Conservation (phyloP, 257 asterid genomes). For the Fraxinus anomala region DNA sequence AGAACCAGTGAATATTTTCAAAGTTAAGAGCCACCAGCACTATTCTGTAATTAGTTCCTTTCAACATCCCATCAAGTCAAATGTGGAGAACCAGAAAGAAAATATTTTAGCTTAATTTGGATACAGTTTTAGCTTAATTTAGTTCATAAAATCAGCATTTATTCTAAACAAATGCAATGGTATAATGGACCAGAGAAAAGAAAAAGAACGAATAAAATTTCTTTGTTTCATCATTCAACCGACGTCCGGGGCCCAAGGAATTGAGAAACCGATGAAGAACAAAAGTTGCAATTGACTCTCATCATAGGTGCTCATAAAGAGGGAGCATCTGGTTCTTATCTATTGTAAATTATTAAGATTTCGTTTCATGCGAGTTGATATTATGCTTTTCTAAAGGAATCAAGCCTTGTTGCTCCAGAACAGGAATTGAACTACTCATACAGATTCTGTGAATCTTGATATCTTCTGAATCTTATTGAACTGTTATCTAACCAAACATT, state of each 20-base stretch:
- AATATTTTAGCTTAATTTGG: background rate
- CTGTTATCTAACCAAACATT: background rate
- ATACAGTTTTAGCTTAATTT: background rate
- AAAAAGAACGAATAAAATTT: background rate
- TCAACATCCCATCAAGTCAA: background rate
- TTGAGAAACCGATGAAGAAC: background rate
- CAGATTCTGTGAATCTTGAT: conserved; percentile 37
- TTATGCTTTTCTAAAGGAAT: conserved; percentile 37
- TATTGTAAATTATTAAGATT: conserved; percentile 33
- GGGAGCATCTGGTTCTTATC: conserved; percentile 62
- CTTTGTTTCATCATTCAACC: background rate
- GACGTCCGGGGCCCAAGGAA: background rate
- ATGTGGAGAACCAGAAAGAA: background rate
- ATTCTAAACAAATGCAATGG: background rate
- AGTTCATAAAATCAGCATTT: background rate
- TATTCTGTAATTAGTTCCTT: background rate
- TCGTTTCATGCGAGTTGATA: conserved; percentile 25
- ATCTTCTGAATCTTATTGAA: conserved; percentile 28
- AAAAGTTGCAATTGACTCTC: conserved; percentile 18
- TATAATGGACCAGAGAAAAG: background rate
- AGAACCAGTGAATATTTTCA: background rate
- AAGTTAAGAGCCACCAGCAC: background rate
- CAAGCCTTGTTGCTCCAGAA: conserved; percentile 24
- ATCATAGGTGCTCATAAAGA: conserved; percentile 31
- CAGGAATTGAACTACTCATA: conserved; percentile 23